Percentiles rank a stretch among this genome's conserved stretches.
phyloP scores from a whole-genome alignment of 78 protist species.

The Cavenderia fasciculata region DNA sequence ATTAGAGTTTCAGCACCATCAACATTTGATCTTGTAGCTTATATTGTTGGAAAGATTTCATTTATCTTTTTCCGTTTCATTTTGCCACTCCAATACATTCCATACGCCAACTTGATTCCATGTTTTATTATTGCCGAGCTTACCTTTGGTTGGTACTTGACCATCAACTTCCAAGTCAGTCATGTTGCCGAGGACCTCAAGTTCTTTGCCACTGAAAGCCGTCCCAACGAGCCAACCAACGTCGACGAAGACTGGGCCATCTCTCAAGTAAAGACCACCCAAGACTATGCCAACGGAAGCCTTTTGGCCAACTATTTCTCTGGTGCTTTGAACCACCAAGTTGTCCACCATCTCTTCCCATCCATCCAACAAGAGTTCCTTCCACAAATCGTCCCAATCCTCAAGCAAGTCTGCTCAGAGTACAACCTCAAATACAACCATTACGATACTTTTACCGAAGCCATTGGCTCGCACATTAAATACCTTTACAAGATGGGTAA shows the following conservation, averaged over 20 bases:
- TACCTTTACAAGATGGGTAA: slow-evolving; percentile 70
- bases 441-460: slow-evolving; percentile 11
- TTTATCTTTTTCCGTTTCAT: slow-evolving; percentile 33
- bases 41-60: slow-evolving; percentile 4
- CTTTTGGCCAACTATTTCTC: not conserved
- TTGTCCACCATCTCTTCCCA: slow-evolving; percentile 73
- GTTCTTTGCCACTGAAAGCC: slow-evolving; percentile 14
- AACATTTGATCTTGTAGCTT: not conserved
- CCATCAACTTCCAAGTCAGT: slow-evolving; percentile 61
- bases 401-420: slow-evolving; percentile 38
- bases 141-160: slow-evolving; percentile 31
- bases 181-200: slow-evolving; percentile 43
- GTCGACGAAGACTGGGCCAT: slow-evolving; percentile 70
- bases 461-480: slow-evolving; percentile 19
- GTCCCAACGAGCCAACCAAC: slow-evolving; percentile 33
- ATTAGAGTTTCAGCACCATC: slow-evolving; percentile 8
- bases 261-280: slow-evolving; percentile 42
- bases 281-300: slow-evolving; percentile 55
- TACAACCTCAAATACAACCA: slow-evolving; percentile 13
- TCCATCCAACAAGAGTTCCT: slow-evolving; percentile 26
- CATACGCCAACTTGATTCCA: not conserved
- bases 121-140: slow-evolving; percentile 17
- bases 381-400: slow-evolving; percentile 61
- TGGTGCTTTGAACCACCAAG: slow-evolving; percentile 62
- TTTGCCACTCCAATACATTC: slow-evolving; percentile 3